Base-by-base conservation (phyloP, 2,329 filamentous ascomycete genomes). In the Penicillium sp. region DNA sequence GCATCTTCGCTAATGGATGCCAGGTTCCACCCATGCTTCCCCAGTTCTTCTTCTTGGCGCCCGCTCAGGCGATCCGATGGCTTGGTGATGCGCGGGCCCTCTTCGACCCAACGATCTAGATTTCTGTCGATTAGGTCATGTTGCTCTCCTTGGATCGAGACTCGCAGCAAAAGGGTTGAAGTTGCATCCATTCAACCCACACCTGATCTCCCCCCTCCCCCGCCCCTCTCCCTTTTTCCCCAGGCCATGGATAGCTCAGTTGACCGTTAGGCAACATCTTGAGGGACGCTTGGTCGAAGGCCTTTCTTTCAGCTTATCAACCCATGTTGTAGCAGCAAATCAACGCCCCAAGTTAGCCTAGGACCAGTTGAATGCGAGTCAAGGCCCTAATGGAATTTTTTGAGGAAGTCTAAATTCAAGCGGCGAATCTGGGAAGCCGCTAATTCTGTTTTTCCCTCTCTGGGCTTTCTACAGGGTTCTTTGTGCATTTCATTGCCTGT, bases 171-270 rank as follows among this genome's bases (percentile, higher is more conserved):
- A 18, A 18, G 18, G 18, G 1, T 32, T 11, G 29, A 32, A 32
- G 11, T 7, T 32, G 8, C 29, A 32, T 32, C 29, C 29, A 11
- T 32, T 7, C 29, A 45, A 18, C 18, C 25, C 43, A 13, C 18
- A 12, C 9, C 13, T 25, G 33, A 49, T 49, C 43, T 49, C 36
- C 44, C 32, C 46, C 50, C 33, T 27, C 38, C 12, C 27, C 43
- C 8, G 43, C 25, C 42, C 50, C 50, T 39, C 32, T 33, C 12
- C 11, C 39, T 9, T 18, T 41, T 43, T 33, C 35, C 29, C 33
- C 26, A 44, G 9, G n/a, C 45, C 36, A 18, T 18, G 18, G 18
- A 18, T 18, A 18, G 18, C 18, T 18, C 18, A 18, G 18, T 18
- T 18, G 18, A 33, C 39, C 36, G 46, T 46, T 11, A 38, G 46